Percentiles rank a stretch among this genome's conserved stretches.
Evolutionary conservation across 306 rosid genomes (phyloP).

Genomic region (Prunus davidiana): DNA sequence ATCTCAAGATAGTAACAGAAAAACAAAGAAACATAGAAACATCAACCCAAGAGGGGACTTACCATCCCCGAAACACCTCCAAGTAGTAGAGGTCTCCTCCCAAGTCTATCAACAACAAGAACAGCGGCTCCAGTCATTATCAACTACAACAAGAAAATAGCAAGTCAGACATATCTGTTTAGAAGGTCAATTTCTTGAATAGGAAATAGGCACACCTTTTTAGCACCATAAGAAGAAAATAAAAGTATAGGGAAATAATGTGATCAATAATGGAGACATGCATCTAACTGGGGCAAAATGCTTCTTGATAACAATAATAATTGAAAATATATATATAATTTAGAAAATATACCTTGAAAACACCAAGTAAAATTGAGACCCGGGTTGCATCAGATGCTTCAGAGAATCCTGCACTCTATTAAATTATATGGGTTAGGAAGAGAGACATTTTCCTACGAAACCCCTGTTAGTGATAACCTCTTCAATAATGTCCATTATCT

Average conservation of each 20-base stretch:
- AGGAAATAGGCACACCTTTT: not conserved
- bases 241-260: not conserved
- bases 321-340: not conserved
- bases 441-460: slow-evolving; percentile 11
- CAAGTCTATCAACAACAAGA: slow-evolving; percentile 71
- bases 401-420: slow-evolving; percentile 91
- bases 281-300: not conserved
- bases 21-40: not conserved
- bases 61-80: slow-evolving; percentile 96
- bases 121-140: slow-evolving; percentile 93
- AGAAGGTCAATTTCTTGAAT: not conserved
- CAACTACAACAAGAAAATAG: slow-evolving; percentile 45
- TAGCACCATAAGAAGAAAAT: not conserved
- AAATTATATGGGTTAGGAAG: slow-evolving; percentile 25
- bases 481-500: slow-evolving; percentile 16
- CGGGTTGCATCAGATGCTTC: slow-evolving; percentile 95
- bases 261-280: not conserved
- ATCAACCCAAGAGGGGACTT: slow-evolving; percentile 28
- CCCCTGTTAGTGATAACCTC: not conserved
- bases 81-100: slow-evolving; percentile 93
- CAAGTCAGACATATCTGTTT: not conserved
- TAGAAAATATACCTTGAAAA: slow-evolving; percentile 63
- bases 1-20: not conserved
- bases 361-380: slow-evolving; percentile 83
- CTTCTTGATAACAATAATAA: not conserved